These are phyloP conservation scores for Penicillium herquei DNA, from an alignment of 495 filamentous ascomycete species.

Conservation along the genomic window DNA sequence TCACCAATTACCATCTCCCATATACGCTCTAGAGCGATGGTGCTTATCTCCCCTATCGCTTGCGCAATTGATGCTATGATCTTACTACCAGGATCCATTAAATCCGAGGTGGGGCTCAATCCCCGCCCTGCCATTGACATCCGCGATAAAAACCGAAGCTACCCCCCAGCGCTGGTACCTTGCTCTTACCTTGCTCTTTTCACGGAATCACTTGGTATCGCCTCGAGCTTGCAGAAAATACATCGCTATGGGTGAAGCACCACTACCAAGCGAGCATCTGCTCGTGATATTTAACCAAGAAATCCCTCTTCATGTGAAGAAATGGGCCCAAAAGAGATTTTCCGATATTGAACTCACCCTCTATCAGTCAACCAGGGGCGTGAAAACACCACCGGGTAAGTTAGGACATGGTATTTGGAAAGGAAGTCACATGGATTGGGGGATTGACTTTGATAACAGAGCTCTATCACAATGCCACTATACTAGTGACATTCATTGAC, in stretches of 20 bases:
- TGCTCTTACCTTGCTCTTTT: neutral
- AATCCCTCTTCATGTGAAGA: slow-evolving; percentile 35
- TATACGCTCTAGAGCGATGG: neutral
- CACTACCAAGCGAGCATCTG: slow-evolving; percentile 28
- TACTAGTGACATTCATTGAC: slow-evolving; percentile 58
- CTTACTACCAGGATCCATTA: neutral
- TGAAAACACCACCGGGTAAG: slow-evolving; percentile 16
- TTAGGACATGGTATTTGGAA: neutral
- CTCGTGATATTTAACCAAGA: slow-evolving; percentile 44
- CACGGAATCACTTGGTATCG: neutral
- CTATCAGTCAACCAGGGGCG: slow-evolving; percentile 12
- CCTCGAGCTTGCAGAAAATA: too few relatives aligned
- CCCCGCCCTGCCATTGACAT: neutral
- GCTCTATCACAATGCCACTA: slow-evolving; percentile 58
- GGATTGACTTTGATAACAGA: slow-evolving; percentile 23
- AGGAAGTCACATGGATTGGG: neutral
- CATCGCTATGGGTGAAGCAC: slow-evolving; percentile 37
- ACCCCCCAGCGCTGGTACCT: neutral
- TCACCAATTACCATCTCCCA: neutral
- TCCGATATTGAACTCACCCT: slow-evolving; percentile 50
- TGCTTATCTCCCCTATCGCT: neutral
- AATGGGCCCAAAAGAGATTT: slow-evolving; percentile 45
- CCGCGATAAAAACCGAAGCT: neutral
- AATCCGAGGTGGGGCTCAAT: neutral
- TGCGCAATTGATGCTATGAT: neutral